A percentile compares a stretch with the other conserved stretches of the same genome.
Evolutionary conservation across 805 yeast species (phyloP).

Genomic region (Candida tammaniensis): DNA sequence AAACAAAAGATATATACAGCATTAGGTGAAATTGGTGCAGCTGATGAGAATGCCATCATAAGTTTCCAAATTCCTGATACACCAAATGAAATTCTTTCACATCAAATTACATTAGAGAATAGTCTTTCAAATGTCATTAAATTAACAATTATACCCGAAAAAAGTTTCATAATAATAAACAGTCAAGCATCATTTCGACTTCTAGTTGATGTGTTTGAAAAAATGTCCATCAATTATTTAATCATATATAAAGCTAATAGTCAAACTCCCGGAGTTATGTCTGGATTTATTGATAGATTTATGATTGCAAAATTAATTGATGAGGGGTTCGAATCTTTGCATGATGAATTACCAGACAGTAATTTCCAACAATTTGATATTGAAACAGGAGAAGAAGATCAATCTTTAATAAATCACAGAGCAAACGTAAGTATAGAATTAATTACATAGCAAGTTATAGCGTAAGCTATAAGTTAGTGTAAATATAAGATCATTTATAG

Average conservation of each 20-base stretch:
- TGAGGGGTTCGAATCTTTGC: constrained; percentile 21
- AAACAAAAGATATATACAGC: constrained; percentile 22
- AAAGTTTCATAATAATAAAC: constrained; percentile 24
- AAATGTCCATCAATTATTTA: constrained; percentile 34
- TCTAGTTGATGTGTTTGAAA: constrained; percentile 37
- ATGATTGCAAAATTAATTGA: constrained; percentile 29
- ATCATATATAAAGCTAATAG: constrained; percentile 20
- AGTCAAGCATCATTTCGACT: constrained; percentile 29
- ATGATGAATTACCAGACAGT: constrained; percentile 11
- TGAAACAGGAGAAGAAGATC: constrained; percentile 12
- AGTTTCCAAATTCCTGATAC: constrained; percentile 21
- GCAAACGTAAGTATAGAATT: constrained; percentile 29
- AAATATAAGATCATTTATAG: no score
- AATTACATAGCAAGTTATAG: no score
- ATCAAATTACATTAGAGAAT: constrained; percentile 23
- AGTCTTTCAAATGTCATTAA: constrained; percentile 6
- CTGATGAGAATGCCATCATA: constrained; percentile 8
- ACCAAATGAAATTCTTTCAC: constrained; percentile 19
- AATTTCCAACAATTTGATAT: constrained; percentile 18
- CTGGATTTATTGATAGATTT: constrained; percentile 40
- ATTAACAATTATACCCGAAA: constrained; percentile 19
- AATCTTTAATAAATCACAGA: constrained; percentile 10
- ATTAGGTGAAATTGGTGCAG: constrained; percentile 5
- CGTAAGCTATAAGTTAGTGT: no score
- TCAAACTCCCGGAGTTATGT: constrained; percentile 15